These are phyloP conservation scores for Aspergillus sp. DNA, from an alignment of 2,329 filamentous ascomycete genomes.

Conservation along the genomic window DNA sequence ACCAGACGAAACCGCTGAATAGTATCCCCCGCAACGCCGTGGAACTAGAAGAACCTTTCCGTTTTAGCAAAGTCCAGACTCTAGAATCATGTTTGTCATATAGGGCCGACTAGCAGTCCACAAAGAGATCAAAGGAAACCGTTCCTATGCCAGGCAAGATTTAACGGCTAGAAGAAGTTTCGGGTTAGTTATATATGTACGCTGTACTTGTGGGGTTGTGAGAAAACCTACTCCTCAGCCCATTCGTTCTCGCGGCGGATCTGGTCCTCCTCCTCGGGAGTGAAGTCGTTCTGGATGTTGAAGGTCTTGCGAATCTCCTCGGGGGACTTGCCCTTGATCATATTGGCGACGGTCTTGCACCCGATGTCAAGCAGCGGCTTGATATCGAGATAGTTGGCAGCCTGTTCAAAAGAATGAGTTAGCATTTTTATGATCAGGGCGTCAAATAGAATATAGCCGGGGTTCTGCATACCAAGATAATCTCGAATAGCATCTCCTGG, in stretches of 20 bases:
- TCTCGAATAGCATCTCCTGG: slow-evolving; percentile 99
- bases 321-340: slow-evolving; percentile 99
- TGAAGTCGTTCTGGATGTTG: slow-evolving; percentile 99
- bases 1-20: slow-evolving; percentile 15
- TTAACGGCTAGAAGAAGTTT: slow-evolving; percentile 50
- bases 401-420: slow-evolving; percentile 50
- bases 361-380: slow-evolving; percentile 96
- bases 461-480: slow-evolving; percentile 75
- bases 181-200: slow-evolving; percentile 9
- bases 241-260: slow-evolving; percentile 90
- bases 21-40: slow-evolving; percentile 22
- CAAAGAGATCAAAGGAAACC: slow-evolving; percentile 3
- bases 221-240: slow-evolving; percentile 68
- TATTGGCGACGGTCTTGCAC: slow-evolving; percentile 99
- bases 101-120: slow-evolving; percentile 1
- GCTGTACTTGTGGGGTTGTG: neutral
- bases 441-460: neutral
- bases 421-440: neutral
- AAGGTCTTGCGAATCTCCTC: slow-evolving; percentile 99
- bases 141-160: neutral
- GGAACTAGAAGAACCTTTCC: slow-evolving; percentile 14
- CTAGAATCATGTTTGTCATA: slow-evolving; percentile 1
- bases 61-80: slow-evolving; percentile 3
- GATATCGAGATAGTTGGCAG: slow-evolving; percentile 98
- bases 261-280: slow-evolving; percentile 97